These are phyloP conservation scores for Pythium pectinolyticum DNA, from an alignment of 352 stramenopile species.

Conservation along the genomic window DNA sequence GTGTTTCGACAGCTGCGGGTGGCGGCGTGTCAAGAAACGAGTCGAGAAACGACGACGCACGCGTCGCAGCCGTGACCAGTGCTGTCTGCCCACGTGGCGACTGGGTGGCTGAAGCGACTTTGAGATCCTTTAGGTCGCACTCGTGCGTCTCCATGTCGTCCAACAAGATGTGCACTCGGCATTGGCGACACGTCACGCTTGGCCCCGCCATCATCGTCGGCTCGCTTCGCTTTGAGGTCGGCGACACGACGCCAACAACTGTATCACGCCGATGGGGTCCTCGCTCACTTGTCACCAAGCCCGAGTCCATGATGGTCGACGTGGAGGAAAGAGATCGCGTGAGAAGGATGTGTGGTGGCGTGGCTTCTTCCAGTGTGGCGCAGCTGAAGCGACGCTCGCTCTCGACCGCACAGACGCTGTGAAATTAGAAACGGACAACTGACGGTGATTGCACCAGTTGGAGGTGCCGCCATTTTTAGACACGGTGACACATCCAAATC, in stretches of 20 bases:
- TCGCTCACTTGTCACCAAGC: constrained; percentile 51
- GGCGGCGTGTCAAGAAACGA: constrained; percentile 33
- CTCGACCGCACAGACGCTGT: too few relatives aligned
- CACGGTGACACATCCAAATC: too few relatives aligned
- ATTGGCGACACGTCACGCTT: constrained; percentile 55
- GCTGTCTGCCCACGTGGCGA: constrained; percentile 14
- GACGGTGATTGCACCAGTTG: too few relatives aligned
- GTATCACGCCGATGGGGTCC: constrained; percentile 17
- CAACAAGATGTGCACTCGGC: constrained; percentile 45
- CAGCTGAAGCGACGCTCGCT: constrained; percentile 1
- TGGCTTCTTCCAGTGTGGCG: not conserved
- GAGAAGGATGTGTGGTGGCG: not conserved
- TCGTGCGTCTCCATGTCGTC: constrained; percentile 72
- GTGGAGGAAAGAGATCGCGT: not conserved
- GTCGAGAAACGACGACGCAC: constrained; percentile 40
- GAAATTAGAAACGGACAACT: too few relatives aligned
- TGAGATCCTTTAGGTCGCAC: constrained; percentile 35
- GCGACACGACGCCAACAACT: not conserved
- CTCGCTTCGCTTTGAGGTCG: not conserved
- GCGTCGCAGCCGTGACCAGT: constrained; percentile 8
- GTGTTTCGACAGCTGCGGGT: not conserved
- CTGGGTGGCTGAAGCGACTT: constrained; percentile 8
- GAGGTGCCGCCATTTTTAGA: too few relatives aligned
- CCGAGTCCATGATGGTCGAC: constrained; percentile 42
- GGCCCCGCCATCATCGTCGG: constrained; percentile 19